Evolutionary conservation across 73 alveolate genomes (phyloP), one percentile per base, ranked within the genome.

Genomic region (Paramecium sonneborni): DNA sequence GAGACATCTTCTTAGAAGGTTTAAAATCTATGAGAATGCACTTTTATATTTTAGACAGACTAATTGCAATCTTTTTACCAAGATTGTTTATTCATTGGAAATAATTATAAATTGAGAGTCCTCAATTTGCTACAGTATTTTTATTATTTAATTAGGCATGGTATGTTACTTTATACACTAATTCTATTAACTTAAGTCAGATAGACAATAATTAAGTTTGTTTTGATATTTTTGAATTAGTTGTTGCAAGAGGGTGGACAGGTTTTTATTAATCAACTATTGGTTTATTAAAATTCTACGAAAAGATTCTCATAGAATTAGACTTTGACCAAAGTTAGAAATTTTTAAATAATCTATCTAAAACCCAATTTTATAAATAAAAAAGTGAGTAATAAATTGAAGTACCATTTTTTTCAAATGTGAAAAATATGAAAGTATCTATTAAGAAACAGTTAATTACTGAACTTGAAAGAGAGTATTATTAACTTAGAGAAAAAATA

Each of bases 1-100:
- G 90, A 46, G 90, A 79, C 28, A 79, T 79, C 5, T 79, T 79
- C n/a, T 41, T 79, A 44, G 90, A 79, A 79, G 90, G 90, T 6
- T 44, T 79, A 5, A 79, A 79, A 79, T 43, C 74, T 3, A 79
- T 79, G 90, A 79, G 90, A 79, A 21, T 43, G 32, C 72, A 79
- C 18, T 79, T 79, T 44, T 79, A 43, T 79, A 46, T 79, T 24
- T 41, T 79, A 3, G 90, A 79, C 18, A 38, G 90, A 2, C 4
- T 79, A 18, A 79, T 79, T 8, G 90, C 90, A 3, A 79, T 79
- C 6, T 44, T 23, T 44, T 14, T 41, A 23, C 90, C 90, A 39
- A 26, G 32, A 24, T 44, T 79, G 14, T 79, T 41, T 79, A 79
- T 79, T 7, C 74, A 79, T 44, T 79, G 90, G 90, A 79, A 39